phyloP scores from a whole-genome alignment of 306 rosid species.

The Cyclanthera cordifolia region DNA sequence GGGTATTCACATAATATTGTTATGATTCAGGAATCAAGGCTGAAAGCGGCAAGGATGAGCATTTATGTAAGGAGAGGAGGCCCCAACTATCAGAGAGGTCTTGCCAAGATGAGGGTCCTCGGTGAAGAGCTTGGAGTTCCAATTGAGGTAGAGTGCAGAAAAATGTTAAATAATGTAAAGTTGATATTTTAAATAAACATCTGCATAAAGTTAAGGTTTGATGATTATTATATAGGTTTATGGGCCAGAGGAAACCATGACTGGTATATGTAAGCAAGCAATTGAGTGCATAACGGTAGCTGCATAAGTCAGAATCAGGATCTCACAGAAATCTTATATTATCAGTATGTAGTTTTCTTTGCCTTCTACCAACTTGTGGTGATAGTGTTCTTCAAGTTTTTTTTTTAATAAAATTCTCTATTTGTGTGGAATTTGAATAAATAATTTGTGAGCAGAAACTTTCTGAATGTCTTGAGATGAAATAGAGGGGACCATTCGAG shows the following conservation, averaged over 20 bases:
- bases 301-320: constrained; percentile 32
- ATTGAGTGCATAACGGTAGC: constrained; percentile 73
- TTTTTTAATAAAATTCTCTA: background rate
- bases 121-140: constrained; percentile 89
- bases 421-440: background rate
- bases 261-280: constrained; percentile 96
- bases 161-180: background rate
- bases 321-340: background rate
- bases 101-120: constrained; percentile 71
- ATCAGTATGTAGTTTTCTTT: background rate
- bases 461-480: background rate
- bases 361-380: background rate
- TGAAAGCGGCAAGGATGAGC: constrained; percentile 76
- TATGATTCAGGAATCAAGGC: constrained; percentile 56
- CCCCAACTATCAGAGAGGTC: constrained; percentile 97
- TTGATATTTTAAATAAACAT: background rate
- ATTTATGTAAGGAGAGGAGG: constrained; percentile 95
- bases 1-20: background rate
- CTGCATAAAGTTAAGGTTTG: background rate
- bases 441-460: background rate
- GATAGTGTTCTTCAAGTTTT: background rate
- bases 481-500: background rate
- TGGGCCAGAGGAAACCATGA: constrained; percentile 97
- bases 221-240: constrained; percentile 48
- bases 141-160: constrained; percentile 47